These are phyloP conservation scores for Maudiozyma saulgeensis DNA, from an alignment of 805 yeast species.

Conservation along the genomic window DNA sequence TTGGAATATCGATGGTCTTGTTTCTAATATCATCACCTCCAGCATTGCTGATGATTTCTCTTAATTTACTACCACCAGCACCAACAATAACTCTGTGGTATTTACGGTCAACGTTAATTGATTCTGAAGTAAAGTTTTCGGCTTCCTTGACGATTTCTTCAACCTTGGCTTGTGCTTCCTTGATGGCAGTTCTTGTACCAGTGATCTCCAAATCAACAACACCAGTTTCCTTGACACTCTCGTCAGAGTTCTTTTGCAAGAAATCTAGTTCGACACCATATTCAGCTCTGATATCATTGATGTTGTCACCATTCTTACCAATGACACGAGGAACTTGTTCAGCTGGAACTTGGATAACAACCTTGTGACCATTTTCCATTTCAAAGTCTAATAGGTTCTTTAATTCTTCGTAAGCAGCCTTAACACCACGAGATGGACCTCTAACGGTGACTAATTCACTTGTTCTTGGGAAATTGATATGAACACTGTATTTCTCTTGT, in stretches of 20 bases:
- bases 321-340: conserved; percentile 76
- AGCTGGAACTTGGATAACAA: conserved; percentile 56
- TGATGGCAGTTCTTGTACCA: conserved; percentile 70
- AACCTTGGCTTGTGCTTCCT: conserved; percentile 58
- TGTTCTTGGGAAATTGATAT: conserved; percentile 63
- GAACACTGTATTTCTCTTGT: conserved; percentile 79
- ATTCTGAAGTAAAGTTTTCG: conserved; percentile 48
- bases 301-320: conserved; percentile 80
- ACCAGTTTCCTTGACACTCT: conserved; percentile 38
- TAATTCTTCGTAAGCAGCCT: conserved; percentile 74
- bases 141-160: conserved; percentile 53
- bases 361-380: conserved; percentile 69
- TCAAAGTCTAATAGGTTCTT: conserved; percentile 78
- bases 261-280: conserved; percentile 44
- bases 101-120: conserved; percentile 60
- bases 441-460: conserved; percentile 57
- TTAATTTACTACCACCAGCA: conserved; percentile 61
- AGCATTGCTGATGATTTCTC: conserved; percentile 66
- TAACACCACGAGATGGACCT: conserved; percentile 87
- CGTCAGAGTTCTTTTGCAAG: conserved; percentile 31
- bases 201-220: conserved; percentile 56
- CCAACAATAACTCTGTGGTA: conserved; percentile 74
- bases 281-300: conserved; percentile 67
- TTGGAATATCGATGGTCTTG: conserved; percentile 46
- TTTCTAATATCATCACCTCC: conserved; percentile 50